These are phyloP conservation scores for Diversispora epigaea DNA, from an alignment of 192 early-diverging fungal genomes.

Conservation along the genomic window DNA sequence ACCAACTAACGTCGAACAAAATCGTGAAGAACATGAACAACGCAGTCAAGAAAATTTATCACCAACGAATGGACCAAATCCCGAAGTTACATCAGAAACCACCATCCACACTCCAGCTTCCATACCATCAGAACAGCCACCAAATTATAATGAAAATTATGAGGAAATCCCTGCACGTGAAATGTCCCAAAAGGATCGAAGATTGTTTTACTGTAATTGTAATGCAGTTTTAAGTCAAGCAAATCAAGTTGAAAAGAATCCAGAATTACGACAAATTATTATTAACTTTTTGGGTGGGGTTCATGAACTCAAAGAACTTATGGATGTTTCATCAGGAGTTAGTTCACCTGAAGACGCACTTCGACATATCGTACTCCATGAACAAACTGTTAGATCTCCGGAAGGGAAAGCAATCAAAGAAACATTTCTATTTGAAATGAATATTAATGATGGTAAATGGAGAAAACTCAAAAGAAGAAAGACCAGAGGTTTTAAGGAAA, in stretches of 20 bases:
- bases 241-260: not conserved
- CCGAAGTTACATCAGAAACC: not conserved
- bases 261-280: not conserved
- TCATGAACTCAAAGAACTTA: not conserved
- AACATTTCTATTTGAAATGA: slow-evolving; percentile 30
- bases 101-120: not conserved
- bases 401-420: slow-evolving; percentile 29
- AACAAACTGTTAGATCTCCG: not conserved
- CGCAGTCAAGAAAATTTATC: too few species aligned
- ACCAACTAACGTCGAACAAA: too few species aligned
- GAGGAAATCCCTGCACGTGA: not conserved
- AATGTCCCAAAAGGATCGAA: not conserved
- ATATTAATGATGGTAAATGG: slow-evolving; percentile 20
- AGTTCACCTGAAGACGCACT: not conserved
- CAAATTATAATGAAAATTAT: not conserved
- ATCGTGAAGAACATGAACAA: too few species aligned
- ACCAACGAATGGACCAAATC: too few species aligned
- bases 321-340: not conserved
- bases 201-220: not conserved
- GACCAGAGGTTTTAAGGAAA: not conserved
- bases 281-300: slow-evolving; percentile 19
- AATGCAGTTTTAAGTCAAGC: not conserved
- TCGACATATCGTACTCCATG: slow-evolving; percentile 14
- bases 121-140: not conserved
- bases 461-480: slow-evolving; percentile 32